Percentiles rank a stretch among this genome's conserved stretches.
These are phyloP conservation scores for Hansenula lynferdii DNA, from an alignment of 1,139 yeast species.

Conservation along the genomic window DNA sequence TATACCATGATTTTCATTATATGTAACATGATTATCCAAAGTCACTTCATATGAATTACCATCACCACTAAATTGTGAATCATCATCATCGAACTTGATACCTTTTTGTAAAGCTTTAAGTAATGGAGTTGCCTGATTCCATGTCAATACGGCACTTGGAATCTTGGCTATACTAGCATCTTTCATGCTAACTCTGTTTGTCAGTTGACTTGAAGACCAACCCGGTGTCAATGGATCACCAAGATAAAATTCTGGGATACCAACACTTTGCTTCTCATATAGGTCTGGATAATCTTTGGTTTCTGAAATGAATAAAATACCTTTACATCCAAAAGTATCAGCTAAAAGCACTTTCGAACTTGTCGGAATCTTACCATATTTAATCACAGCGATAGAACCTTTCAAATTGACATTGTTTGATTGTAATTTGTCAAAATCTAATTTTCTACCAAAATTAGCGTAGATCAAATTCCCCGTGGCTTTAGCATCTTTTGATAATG, in stretches of 20 bases:
- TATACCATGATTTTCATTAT: constrained; percentile 58
- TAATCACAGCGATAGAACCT: constrained; percentile 52
- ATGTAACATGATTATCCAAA: constrained; percentile 41
- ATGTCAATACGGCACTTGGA: constrained; percentile 74
- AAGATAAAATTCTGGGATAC: constrained; percentile 56
- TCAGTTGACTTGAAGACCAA: constrained; percentile 46
- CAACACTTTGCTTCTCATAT: constrained; percentile 63
- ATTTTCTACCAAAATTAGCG: constrained; percentile 58
- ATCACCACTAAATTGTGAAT: constrained; percentile 26
- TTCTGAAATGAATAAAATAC: constrained; percentile 42
- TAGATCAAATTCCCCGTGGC: constrained; percentile 49
- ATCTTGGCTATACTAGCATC: constrained; percentile 55
- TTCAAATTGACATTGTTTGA: constrained; percentile 29
- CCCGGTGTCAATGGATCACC: constrained; percentile 86
- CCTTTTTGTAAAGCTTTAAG: constrained; percentile 47
- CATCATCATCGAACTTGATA: constrained; percentile 30
- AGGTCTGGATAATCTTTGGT: constrained; percentile 31
- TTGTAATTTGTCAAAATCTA: constrained; percentile 48
- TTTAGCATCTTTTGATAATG: constrained; percentile 58
- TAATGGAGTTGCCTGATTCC: constrained; percentile 57
- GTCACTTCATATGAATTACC: constrained; percentile 29
- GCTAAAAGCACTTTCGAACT: constrained; percentile 53
- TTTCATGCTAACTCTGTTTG: constrained; percentile 33
- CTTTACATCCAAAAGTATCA: constrained; percentile 45
- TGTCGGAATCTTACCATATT: constrained; percentile 47